Conservation (phyloP, 2,329 filamentous ascomycete genomes). For the Paracorniculantispora psalliotae region DNA sequence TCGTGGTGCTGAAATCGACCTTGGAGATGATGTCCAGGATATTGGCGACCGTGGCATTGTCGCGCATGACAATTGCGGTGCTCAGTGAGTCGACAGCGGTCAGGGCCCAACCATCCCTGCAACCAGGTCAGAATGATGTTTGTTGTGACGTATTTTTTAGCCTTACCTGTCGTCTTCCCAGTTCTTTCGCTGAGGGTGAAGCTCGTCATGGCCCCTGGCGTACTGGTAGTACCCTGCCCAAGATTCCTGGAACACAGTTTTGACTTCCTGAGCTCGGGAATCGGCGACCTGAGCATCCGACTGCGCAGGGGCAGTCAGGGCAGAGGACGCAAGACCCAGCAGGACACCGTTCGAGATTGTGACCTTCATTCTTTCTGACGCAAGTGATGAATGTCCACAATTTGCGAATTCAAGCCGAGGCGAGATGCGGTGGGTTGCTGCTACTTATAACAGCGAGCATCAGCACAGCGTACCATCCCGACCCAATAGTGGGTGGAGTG, state of each 20-base stretch:
- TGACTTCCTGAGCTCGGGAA: constrained; percentile 53
- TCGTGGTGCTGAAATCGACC: constrained; percentile 64
- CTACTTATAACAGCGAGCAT: not conserved
- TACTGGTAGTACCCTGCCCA: constrained; percentile 70
- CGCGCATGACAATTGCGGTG: constrained; percentile 75
- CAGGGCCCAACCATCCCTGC: constrained; percentile 78
- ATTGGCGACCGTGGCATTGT: constrained; percentile 59
- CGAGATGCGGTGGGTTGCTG: not conserved
- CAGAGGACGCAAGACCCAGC: not conserved
- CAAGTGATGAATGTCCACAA: not conserved
- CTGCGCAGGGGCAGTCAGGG: not conserved
- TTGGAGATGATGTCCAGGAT: constrained; percentile 67
- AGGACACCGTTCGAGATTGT: not conserved
- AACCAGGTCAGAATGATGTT: not conserved
- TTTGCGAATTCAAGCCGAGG: not conserved
- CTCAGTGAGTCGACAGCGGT: constrained; percentile 75
- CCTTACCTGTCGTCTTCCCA: constrained; percentile 64
- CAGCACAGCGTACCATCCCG: not conserved
- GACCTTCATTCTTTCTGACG: not conserved
- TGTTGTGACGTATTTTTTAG: not conserved
- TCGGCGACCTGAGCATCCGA: not conserved
- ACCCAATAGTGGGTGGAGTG: not conserved
- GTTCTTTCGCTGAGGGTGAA: constrained; percentile 61
- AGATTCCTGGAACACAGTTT: constrained; percentile 62
- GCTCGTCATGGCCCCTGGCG: constrained; percentile 73